Base-by-base conservation (phyloP, 441 rosid genomes). In the Biscutella laevigata region DNA sequence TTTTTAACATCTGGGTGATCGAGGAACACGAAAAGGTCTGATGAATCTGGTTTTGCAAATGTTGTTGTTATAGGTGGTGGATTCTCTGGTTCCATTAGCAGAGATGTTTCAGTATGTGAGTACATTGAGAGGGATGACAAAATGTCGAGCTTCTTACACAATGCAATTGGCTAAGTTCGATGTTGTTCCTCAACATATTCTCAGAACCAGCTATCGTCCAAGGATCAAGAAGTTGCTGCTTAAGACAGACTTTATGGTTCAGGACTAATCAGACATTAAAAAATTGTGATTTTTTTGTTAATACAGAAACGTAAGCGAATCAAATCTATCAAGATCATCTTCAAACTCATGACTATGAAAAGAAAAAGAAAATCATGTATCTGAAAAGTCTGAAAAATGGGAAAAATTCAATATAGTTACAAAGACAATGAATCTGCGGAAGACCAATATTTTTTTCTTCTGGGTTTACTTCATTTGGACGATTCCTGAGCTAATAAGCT, bases 31-130 rank as follows among this genome's bases (percentile, higher is more conserved):
- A 43, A 33, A 10, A 7, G 15, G 12, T 9, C 21, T 20, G 37
- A 15, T 40, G 20, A 52, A 52, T 24, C 56, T 60, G 46, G 48
- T 57, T 37, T 58, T 48, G 4, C 33, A 27, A n/a, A n/a, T n/a
- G n/a, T n/a, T n/a, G n/a, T 33, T 30, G 14, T 40, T 66, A 67
- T 73, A 91, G 96, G 94, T 85, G 53, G 91, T 88, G 9, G 91
- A 91, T 73, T 44, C 91, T 3, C 71, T 91, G 8, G 94, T 88
- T 61, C 95, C 96, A 11, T 64, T 85, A 22, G 96, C 95, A 1
- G 96, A 91, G 83, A 85, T 91, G 96, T 91, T 88, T 62, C 98
- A 91, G 47, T 91, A 91, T n/a, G 98, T 91, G 13, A 91, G 95
- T 53, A 83, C 94, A 3, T 76, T 91, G 22, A 66, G 96, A 11